A percentile compares a stretch with the other conserved stretches of the same genome.
Conservation (phyloP, 139 green algal genomes). For the Coelastrella sp. region DNA sequence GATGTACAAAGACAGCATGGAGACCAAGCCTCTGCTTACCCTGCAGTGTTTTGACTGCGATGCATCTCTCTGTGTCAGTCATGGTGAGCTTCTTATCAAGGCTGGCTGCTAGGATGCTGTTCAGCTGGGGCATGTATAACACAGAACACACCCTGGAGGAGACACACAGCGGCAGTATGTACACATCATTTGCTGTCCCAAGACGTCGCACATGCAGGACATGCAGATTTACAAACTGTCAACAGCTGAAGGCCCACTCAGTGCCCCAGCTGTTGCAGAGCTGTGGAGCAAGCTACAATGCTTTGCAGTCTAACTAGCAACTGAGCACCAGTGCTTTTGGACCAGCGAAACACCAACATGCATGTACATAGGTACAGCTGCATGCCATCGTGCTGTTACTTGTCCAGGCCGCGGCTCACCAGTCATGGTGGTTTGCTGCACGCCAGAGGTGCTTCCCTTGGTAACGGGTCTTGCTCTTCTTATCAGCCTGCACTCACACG, state of each 20-base stretch:
- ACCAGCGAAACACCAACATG: no score
- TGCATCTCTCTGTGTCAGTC: slow-evolving; percentile 38
- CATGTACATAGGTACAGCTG: no score
- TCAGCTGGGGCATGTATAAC: slow-evolving; percentile 19
- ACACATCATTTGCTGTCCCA: no score
- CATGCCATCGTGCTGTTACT: no score
- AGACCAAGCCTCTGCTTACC: background rate
- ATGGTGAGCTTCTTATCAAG: slow-evolving; percentile 37
- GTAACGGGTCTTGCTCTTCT: slow-evolving; percentile 16
- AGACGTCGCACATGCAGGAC: background rate
- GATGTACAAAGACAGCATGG: no score
- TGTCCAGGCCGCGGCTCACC: background rate
- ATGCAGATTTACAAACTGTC: background rate
- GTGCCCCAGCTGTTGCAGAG: no score
- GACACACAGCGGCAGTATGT: background rate
- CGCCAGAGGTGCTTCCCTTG: slow-evolving; percentile 6
- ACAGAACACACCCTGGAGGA: slow-evolving; percentile 4
- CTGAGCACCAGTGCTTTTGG: background rate
- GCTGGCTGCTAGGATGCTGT: slow-evolving; percentile 33
- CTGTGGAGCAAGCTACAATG: no score
- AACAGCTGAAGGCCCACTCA: background rate
- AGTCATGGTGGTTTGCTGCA: slow-evolving; percentile 1
- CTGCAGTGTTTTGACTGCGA: slow-evolving; percentile 30
- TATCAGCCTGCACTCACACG: slow-evolving; percentile 16
- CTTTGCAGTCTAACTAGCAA: background rate